Evolutionary conservation across 2,329 filamentous ascomycete genomes (phyloP), one percentile per base, ranked within the genome.

Genomic region (Coniochaeta sp.): DNA sequence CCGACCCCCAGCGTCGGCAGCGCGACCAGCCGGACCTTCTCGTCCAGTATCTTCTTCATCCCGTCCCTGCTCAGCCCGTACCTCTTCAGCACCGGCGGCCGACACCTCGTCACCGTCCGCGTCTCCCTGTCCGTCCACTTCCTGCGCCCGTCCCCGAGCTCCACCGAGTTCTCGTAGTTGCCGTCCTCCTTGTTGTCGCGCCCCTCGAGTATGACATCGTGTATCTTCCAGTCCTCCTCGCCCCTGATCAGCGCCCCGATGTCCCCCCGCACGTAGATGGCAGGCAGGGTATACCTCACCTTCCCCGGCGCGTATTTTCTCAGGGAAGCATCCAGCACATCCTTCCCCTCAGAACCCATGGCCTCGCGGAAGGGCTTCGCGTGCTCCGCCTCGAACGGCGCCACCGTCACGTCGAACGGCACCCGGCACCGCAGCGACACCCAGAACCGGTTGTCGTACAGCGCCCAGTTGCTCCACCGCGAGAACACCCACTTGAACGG

Each of bases 361-460:
- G 73, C 73, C 44, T 76, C 76, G 19, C 80, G 77, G 63, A 86
- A 84, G 0, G 71, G 63, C 64, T 81, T 80, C 44, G 76, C 74
- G 62, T 80, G 71, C 36, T 74, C 73, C 1, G 67, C 64, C 2
- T 73, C 68, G 64, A 82, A 80, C 0, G 83, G 83, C 36, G 74
- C 74, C 1, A 85, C 63, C 19, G 73, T 68, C 17, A 82, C 71
- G 16, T 69, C 68, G 57, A 73, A 73, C 3, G 76, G 76, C 7
- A 78, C 70, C 6, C 77, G 76, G 55, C 76, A 72, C 22, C 71
- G 70, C 11, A 85, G 60, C 17, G 78, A 75, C 17, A 87, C 71
- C 86, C 86, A 89, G 70, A 80, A 88, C 1, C 86, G 81, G 0
- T 83, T 81, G 69, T 89, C 86, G 73, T 79, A 89, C 59, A 81